Evolutionary conservation across 345 rosid genomes (phyloP), one percentile per base, ranked within the genome.

Genomic region (Syzygium jambos): DNA sequence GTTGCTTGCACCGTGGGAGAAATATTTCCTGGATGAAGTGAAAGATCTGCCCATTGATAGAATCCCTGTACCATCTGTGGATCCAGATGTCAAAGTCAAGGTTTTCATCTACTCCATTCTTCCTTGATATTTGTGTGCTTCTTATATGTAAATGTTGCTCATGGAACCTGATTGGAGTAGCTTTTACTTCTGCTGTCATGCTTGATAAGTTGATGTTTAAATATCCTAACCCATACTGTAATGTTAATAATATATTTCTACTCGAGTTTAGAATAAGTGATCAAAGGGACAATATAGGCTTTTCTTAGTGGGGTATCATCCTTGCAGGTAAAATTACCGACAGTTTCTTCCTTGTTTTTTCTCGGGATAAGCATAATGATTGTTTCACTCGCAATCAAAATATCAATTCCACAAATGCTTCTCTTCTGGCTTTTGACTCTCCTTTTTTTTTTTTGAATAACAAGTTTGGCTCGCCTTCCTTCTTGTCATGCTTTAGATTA

Each of bases 1-100:
- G 89, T 88, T 98, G 92, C 91, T 98, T 82, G 96, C 99, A 16
- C 99, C 99, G 52, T 98, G 98, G 98, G 99, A 96, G 90, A 93
- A 94, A 89, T 95, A 94, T 91, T 98, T 98, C 94, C 91, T 98
- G 87, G 93, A 94, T 78, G 96, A 95, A 87, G 91, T 98, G 63
- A 94, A 93, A 88, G 99, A 95, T 88, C 91, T 98, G 87, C 98
- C 98, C 54, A 93, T 96, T 30, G 95, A 93, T 87, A 93, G 93
- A 90, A 41, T 92, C 83, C 93, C 95, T 51, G 85, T 88, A 52
- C 99, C 96, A 4, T 87, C 87, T 82, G 87, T 95, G 88, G 95
- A 95, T 90, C 93, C 93, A 46, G 92, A 93, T 87, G 56, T 87
- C 55, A 93, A 94, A 88, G 89, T 85, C 68, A 92, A 93, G 99